Evolutionary conservation across 352 stramenopile species (phyloP).

Genomic region (Globisporangium megalacanthum): DNA sequence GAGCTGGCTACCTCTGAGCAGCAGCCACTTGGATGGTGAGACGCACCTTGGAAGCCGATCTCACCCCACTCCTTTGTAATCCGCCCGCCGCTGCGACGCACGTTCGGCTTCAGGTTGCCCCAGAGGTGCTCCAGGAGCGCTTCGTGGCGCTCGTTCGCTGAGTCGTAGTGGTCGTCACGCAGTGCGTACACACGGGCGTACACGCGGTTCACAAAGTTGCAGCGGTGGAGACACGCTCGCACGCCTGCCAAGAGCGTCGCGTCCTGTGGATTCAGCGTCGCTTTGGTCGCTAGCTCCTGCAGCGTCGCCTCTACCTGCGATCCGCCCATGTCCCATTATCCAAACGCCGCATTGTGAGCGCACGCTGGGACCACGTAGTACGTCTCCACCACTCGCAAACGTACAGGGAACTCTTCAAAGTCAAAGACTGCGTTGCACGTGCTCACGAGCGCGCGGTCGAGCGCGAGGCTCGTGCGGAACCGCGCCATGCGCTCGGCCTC

Average conservation of each 20-base stretch:
- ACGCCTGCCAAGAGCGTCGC: slow-evolving; percentile 58
- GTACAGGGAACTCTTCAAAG: slow-evolving; percentile 61
- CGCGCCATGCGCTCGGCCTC: slow-evolving; percentile 59
- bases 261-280: slow-evolving; percentile 41
- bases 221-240: slow-evolving; percentile 55
- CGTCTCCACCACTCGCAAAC: background rate
- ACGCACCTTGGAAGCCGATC: slow-evolving; percentile 79
- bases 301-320: slow-evolving; percentile 47
- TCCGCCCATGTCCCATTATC: background rate
- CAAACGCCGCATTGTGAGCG: background rate
- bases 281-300: slow-evolving; percentile 48
- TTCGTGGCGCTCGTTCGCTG: slow-evolving; percentile 60
- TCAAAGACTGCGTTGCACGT: slow-evolving; percentile 81
- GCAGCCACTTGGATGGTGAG: no score
- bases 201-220: slow-evolving; percentile 74
- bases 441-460: slow-evolving; percentile 49
- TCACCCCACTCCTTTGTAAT: slow-evolving; percentile 87
- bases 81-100: slow-evolving; percentile 63
- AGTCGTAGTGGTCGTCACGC: slow-evolving; percentile 68
- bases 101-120: slow-evolving; percentile 69
- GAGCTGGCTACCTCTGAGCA: no score
- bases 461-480: slow-evolving; percentile 66
- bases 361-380: background rate
- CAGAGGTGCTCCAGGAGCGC: slow-evolving; percentile 79
- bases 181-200: slow-evolving; percentile 42